Base-by-base conservation (phyloP, 2,329 filamentous ascomycete species). In the Penicillium sp. region DNA sequence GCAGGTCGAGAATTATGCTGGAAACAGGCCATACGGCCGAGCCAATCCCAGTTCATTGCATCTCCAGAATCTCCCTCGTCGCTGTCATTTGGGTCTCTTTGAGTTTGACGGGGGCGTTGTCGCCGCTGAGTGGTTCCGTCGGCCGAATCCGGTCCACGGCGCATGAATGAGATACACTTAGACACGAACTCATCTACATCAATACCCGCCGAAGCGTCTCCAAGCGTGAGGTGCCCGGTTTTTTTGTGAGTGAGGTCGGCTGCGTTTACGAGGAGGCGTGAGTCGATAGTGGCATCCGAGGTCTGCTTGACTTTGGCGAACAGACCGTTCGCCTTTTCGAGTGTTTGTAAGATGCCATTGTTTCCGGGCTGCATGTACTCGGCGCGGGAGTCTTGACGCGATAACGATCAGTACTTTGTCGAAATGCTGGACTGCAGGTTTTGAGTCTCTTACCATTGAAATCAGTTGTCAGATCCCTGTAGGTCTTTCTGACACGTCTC, bases 141-240 rank as follows among this genome's bases (percentile, higher is more conserved):
- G 64, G 71, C 41, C 83, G 85, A 83, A 11, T 83, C 83, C 7
- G 83, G 79, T 3, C 86, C 89, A 37, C 85, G 82, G 22, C 86
- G 87, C 92, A 98, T 97, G 72, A 90, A 98, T 3, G 85, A 85
- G 60, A 96, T 92, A 73, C 90, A 94, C 75, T 96, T 96, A 0
- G 90, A 90, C 14, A 98, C 86, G 69, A 98, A 96, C 68, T 96
- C 91, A 61, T 98, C 93, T 0, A 96, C 83, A 69, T 98, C 93
- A 22, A 99, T 79, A 7, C 92, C 91, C 52, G 89, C 87, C 2
- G 86, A 85, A 2, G 84, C 79, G 67, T 89, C 89, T 6, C 92
- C 92, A 33, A 91, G 82, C 1, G 89, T 87, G 27, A 96, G 82
- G 53, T 88, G 87, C 44, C 89, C 82, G 0, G 91, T 89, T 71